Evolutionary conservation across 1,284 basidiomycete genomes (phyloP).

Genomic region (Taiwanofungus camphoratus): DNA sequence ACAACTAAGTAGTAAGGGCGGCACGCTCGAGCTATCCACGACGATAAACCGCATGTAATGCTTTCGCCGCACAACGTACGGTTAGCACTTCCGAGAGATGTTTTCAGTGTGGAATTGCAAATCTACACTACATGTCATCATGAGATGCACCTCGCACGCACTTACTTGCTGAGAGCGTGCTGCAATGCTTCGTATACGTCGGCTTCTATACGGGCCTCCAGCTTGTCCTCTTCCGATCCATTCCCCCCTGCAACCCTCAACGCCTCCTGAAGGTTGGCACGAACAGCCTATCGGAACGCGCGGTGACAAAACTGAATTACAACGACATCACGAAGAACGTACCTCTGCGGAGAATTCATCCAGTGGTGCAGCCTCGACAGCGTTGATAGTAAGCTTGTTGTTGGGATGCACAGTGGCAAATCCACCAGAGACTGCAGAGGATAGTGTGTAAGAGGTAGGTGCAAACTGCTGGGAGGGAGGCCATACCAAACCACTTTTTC

Average conservation of each 20-base stretch:
- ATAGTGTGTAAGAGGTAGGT: background rate
- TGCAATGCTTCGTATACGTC: slow-evolving; percentile 96
- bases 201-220: slow-evolving; percentile 91
- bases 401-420: slow-evolving; percentile 98
- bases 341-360: slow-evolving; percentile 90
- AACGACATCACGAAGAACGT: too few relatives aligned
- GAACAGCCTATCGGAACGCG: slow-evolving; percentile 63
- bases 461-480: background rate
- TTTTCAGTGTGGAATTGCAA: too few relatives aligned
- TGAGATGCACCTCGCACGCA: too few relatives aligned
- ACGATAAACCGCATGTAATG: too few relatives aligned
- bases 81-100: too few relatives aligned
- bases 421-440: slow-evolving; percentile 86
- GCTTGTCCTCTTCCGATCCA: slow-evolving; percentile 90
- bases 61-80: too few relatives aligned
- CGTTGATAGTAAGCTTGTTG: slow-evolving; percentile 96
- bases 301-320: too few relatives aligned
- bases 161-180: slow-evolving; percentile 69
- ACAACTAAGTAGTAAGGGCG: too few relatives aligned
- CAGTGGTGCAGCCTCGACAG: slow-evolving; percentile 92
- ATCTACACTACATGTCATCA: background rate
- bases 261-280: slow-evolving; percentile 87
- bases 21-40: too few relatives aligned
- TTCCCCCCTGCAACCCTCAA: slow-evolving; percentile 76
- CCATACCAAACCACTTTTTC: slow-evolving; percentile 95